A percentile compares a stretch with the other conserved stretches of the same genome.
These are phyloP conservation scores for sorghum (Sorghum bicolor) DNA, from an alignment of 176 grass and related monocot species.

Conservation along the genomic window Sorghum_bicolor_NCBIv3 NC_012870.2:5435001-5435500, in stretches of 20 bases:
- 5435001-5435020: slow-evolving; percentile 75
- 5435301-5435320: slow-evolving; percentile 99
- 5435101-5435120: slow-evolving; percentile 91
- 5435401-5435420: slow-evolving; percentile 87
- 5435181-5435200: slow-evolving; percentile 98
- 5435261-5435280: slow-evolving; percentile 53
- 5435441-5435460: slow-evolving; percentile 6
- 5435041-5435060: slow-evolving; percentile 97
- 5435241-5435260: slow-evolving; percentile 84
- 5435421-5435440: background rate
- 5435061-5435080: slow-evolving; percentile 98
- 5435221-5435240: slow-evolving; percentile 54
- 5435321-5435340: slow-evolving; percentile 97
- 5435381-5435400: slow-evolving; percentile 95
- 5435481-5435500: slow-evolving; percentile 69
- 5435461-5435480: background rate
- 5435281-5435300: slow-evolving; percentile 85
- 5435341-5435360: slow-evolving; percentile 84
- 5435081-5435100: slow-evolving; percentile 98
- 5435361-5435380: slow-evolving; percentile 99
- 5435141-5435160: slow-evolving; percentile 98
- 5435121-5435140: slow-evolving; percentile 99
- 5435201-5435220: slow-evolving; percentile 62
- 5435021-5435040: slow-evolving; percentile 92
- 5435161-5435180: slow-evolving; percentile 86